Conservation (phyloP, 352 stramenopile genomes). For the Sclerospora graminicola region DNA sequence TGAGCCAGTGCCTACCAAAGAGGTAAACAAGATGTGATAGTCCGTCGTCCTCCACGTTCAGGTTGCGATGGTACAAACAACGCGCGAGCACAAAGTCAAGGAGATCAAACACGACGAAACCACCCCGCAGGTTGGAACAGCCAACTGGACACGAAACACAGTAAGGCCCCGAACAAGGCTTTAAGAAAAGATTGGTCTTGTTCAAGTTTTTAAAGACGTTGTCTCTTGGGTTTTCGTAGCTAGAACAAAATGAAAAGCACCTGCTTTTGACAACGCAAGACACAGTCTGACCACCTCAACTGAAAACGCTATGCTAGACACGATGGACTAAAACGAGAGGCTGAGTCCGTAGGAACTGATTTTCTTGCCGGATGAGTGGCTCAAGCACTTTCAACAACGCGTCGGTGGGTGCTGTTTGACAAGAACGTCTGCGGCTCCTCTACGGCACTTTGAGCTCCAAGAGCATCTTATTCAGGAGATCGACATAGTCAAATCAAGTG, state of each 20-base stretch:
- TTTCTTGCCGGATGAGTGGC: constrained; percentile 9
- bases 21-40: constrained; percentile 10
- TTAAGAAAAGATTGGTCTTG: no score
- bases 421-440: constrained; percentile 1
- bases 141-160: constrained; percentile 11
- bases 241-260: no score
- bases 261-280: background rate
- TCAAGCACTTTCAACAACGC: constrained; percentile 1
- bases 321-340: constrained; percentile 1
- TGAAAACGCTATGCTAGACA: constrained; percentile 7
- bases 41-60: background rate
- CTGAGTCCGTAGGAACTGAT: constrained; percentile 1
- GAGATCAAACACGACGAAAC: constrained; percentile 16
- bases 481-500: background rate
- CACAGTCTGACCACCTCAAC: constrained; percentile 8
- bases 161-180: background rate
- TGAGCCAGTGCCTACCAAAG: background rate
- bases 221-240: no score
- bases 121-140: constrained; percentile 8
- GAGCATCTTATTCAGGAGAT: constrained; percentile 5
- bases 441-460: constrained; percentile 1
- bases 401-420: constrained; percentile 6
- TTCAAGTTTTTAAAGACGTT: no score
- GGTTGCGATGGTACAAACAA: constrained; percentile 7
- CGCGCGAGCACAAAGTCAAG: background rate